Percentiles rank a stretch among this genome's conserved stretches.
Evolutionary conservation across 306 rosid genomes (phyloP).

Genomic region (Elaeagnus macrophylla): DNA sequence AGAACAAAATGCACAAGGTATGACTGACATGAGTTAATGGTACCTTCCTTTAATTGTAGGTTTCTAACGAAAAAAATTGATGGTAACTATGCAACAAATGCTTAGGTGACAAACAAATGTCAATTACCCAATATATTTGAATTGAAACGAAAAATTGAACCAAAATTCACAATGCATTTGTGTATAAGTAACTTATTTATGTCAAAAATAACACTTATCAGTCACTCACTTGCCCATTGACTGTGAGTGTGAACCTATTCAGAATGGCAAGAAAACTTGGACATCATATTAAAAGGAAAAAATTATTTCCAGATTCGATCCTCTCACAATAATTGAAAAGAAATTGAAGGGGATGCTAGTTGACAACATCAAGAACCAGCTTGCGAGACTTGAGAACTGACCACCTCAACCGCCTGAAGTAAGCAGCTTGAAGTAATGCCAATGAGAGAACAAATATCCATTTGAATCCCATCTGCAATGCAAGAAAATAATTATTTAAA

Average conservation of each 20-base stretch:
- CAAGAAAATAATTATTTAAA: too few species aligned
- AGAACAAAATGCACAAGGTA: too few species aligned
- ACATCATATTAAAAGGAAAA: conserved; percentile 23
- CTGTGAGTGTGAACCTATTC: conserved; percentile 28
- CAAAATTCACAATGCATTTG: too few species aligned
- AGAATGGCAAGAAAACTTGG: conserved; percentile 33
- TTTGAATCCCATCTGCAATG: too few species aligned
- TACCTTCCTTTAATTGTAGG: too few species aligned
- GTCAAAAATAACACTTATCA: conserved; percentile 35
- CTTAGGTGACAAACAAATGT: too few species aligned
- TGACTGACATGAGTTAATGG: too few species aligned
- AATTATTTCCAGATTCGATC: conserved; percentile 47
- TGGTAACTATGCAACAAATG: too few species aligned
- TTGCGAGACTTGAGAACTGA: conserved; percentile 91
- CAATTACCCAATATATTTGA: too few species aligned
- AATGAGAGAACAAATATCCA: conserved; percentile 33
- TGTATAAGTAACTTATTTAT: conserved; percentile 46
- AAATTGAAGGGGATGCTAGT: conserved; percentile 39
- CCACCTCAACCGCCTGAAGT: conserved; percentile 92
- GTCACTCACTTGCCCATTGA: conserved; percentile 43
- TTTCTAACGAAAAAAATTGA: too few species aligned
- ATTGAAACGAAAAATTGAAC: too few species aligned
- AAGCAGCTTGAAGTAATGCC: conserved; percentile 46
- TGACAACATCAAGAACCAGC: conserved; percentile 92
- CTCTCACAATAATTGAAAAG: conserved; percentile 24